Evolutionary conservation across 176 grass and related monocot species (phyloP).

Genomic region (Eremochloa ophiuroides): DNA sequence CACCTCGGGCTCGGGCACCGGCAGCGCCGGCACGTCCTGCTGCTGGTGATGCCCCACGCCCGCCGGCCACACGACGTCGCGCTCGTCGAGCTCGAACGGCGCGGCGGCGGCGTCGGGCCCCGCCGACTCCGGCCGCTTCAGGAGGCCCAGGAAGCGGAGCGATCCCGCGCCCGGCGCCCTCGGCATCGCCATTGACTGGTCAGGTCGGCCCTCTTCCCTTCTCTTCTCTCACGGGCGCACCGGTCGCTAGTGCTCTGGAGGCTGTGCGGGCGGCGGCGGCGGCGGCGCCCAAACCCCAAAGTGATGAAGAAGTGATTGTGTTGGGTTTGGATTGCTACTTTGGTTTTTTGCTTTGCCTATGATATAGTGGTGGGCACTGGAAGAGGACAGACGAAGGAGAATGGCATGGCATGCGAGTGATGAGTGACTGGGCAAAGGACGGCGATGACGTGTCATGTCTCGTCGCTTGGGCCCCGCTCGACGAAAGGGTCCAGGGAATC

Average conservation of each 20-base stretch:
- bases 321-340: conserved; percentile 17
- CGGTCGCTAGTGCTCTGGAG: not conserved
- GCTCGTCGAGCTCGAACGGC: conserved; percentile 55
- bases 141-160: conserved; percentile 46
- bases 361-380: not conserved
- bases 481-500: conserved; percentile 21
- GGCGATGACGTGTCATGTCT: not conserved
- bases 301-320: not conserved
- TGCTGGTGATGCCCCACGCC: not conserved
- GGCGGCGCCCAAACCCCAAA: no score
- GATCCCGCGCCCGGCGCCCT: conserved; percentile 21
- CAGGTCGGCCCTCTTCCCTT: no score
- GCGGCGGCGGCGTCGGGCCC: not conserved
- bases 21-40: no score
- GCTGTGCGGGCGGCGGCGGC: not conserved
- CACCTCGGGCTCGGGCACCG: no score
- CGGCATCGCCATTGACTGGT: conserved; percentile 30
- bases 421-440: not conserved
- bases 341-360: conserved; percentile 2
- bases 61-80: conserved; percentile 47
- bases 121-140: conserved; percentile 36
- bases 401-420: no score
- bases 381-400: conserved; percentile 7
- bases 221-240: not conserved
- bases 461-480: not conserved